Evolutionary conservation across 2,329 filamentous ascomycete genomes (phyloP).

Genomic region (Fusarium verrucosum): DNA sequence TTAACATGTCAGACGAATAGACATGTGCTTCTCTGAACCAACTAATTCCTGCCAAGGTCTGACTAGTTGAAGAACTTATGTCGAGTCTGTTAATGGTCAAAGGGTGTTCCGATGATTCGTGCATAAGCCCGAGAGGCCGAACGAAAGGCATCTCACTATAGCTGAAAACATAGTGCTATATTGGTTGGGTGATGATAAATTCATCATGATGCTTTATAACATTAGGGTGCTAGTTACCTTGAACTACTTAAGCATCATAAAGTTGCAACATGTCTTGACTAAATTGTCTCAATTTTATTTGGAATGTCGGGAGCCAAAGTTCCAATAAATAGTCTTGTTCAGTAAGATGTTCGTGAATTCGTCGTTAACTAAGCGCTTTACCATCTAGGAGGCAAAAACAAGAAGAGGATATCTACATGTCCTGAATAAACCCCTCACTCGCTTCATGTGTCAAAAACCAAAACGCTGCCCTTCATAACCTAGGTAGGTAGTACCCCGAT

Average conservation of each 20-base stretch:
- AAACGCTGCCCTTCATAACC: constrained; percentile 18
- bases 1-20: neutral
- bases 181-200: too few species aligned
- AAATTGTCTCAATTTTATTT: neutral
- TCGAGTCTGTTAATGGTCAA: neutral
- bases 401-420: constrained; percentile 25
- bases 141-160: too few species aligned
- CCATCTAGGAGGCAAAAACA: constrained; percentile 1
- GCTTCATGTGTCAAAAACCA: neutral
- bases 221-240: too few species aligned
- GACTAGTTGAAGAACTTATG: neutral
- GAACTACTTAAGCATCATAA: neutral
- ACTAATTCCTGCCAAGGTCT: neutral
- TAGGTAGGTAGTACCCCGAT: too few species aligned
- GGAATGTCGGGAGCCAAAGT: too few species aligned
- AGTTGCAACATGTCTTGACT: neutral
- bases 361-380: constrained; percentile 10
- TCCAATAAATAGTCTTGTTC: too few species aligned
- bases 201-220: too few species aligned
- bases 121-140: neutral
- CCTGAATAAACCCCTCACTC: neutral
- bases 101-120: neutral
- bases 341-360: constrained; percentile 30
- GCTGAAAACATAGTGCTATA: too few species aligned
- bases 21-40: constrained; percentile 17